Percentiles rank a stretch among this genome's conserved stretches.
Conservation (phyloP, 108 stramenopile genomes). For the Bacterosira constricta region DNA sequence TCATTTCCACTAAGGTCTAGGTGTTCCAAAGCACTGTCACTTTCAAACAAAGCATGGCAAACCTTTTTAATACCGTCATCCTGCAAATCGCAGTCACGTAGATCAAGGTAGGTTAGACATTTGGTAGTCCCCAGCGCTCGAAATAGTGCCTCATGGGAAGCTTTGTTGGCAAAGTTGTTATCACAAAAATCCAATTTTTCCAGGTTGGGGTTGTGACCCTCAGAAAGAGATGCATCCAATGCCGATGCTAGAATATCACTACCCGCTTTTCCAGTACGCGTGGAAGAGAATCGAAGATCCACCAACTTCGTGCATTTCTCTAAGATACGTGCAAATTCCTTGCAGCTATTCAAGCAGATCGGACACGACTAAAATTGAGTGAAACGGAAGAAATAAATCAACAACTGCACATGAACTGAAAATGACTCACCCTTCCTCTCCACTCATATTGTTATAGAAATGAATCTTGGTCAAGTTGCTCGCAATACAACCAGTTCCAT, state of each 20-base stretch:
- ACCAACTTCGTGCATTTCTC: slow-evolving; percentile 39
- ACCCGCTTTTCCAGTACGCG: slow-evolving; percentile 31
- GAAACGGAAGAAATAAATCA: too few relatives aligned
- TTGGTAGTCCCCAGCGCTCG: slow-evolving; percentile 30
- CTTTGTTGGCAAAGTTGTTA: slow-evolving; percentile 51
- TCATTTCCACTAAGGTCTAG: slow-evolving; percentile 55
- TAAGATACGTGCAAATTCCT: slow-evolving; percentile 48
- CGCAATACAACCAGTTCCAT: slow-evolving; percentile 44
- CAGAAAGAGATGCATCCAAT: slow-evolving; percentile 33
- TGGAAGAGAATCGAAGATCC: slow-evolving; percentile 56
- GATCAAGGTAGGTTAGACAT: slow-evolving; percentile 43
- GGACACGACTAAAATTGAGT: not conserved
- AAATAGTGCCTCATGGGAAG: slow-evolving; percentile 40
- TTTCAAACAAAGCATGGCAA: slow-evolving; percentile 51
- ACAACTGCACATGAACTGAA: too few relatives aligned
- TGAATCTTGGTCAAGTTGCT: slow-evolving; percentile 50
- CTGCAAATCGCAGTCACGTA: slow-evolving; percentile 52
- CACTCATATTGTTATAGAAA: slow-evolving; percentile 68
- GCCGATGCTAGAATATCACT: slow-evolving; percentile 43
- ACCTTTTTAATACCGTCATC: slow-evolving; percentile 57
- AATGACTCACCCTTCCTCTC: slow-evolving; percentile 38
- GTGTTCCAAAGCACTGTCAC: slow-evolving; percentile 45
- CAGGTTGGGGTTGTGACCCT: slow-evolving; percentile 39
- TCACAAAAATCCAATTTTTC: slow-evolving; percentile 47
- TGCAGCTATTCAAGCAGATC: slow-evolving; percentile 17